phyloP scores from a whole-genome alignment of 139 green algal genomes.

The Zygnema cylindricum region DNA sequence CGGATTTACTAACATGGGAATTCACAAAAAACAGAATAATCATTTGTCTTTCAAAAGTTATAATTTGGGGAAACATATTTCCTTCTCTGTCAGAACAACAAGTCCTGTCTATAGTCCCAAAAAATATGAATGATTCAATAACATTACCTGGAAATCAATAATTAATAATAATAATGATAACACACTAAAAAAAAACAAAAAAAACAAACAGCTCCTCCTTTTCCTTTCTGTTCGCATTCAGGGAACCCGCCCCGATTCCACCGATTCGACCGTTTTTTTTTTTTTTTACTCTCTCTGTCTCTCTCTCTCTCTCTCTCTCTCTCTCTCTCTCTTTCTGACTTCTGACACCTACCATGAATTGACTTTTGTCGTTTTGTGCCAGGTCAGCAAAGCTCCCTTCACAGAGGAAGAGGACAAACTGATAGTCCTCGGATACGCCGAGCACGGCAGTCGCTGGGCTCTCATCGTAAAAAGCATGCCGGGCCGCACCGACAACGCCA shows the following conservation, averaged over 20 bases:
- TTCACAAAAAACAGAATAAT: background rate
- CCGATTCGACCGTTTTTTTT: background rate
- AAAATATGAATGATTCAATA: no score
- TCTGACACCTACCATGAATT: background rate
- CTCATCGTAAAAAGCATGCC: slow-evolving; percentile 11
- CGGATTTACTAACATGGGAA: background rate
- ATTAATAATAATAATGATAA: background rate
- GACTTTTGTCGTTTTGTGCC: background rate
- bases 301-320: background rate
- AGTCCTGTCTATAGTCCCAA: no score
- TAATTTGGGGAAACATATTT: no score
- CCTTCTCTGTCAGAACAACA: no score
- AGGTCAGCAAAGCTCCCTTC: slow-evolving; percentile 16
- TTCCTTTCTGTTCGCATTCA: background rate
- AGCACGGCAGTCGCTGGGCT: slow-evolving; percentile 9
- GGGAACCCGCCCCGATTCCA: background rate
- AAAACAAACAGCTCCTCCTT: background rate
- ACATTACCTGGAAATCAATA: no score
- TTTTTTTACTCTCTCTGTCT: background rate
- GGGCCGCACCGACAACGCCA: slow-evolving; percentile 17
- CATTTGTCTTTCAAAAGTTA: background rate
- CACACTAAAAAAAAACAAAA: background rate
- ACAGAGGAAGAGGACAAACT: slow-evolving; percentile 2
- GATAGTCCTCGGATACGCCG: slow-evolving; percentile 9
- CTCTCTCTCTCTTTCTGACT: background rate